These are phyloP conservation scores for Desmodesmus armatus DNA, from an alignment of 139 green algal genomes.

Conservation along the genomic window DNA sequence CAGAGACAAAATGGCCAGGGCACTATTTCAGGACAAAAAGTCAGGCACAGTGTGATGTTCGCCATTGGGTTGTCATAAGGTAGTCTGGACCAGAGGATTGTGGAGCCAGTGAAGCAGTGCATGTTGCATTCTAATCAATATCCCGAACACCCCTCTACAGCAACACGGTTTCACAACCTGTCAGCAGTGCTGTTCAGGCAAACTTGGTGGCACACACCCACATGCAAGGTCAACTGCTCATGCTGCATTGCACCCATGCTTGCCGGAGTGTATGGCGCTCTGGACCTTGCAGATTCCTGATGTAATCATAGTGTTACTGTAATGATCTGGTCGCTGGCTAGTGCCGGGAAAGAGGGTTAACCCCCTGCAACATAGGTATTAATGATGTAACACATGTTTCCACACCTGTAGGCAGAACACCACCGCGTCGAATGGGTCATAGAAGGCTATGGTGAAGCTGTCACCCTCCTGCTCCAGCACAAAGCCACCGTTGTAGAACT, in stretches of 20 bases:
- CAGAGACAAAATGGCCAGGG: neutral
- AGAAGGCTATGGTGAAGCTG: slow-evolving; percentile 54
- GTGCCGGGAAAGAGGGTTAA: neutral
- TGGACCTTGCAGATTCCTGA: neutral
- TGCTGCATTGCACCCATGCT: neutral
- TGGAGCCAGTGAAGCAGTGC: neutral
- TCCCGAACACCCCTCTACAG: neutral
- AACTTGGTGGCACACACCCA: too few species aligned
- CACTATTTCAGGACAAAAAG: too few species aligned
- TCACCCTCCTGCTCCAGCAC: slow-evolving; percentile 67
- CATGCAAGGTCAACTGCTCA: neutral
- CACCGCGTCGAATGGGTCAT: slow-evolving; percentile 61
- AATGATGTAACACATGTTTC: too few species aligned
- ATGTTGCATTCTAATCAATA: neutral
- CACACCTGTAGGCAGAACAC: slow-evolving; percentile 65
- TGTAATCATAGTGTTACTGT: neutral
- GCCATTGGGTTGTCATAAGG: neutral
- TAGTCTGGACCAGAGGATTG: neutral
- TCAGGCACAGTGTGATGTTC: neutral
- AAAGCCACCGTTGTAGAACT: slow-evolving; percentile 56
- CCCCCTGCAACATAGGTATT: neutral
- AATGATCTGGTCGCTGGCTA: neutral
- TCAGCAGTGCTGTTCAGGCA: too few species aligned
- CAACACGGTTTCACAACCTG: too few species aligned
- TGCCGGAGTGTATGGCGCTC: neutral